Conservation (phyloP, 1,139 yeast genomes). For the Saccharomyces hybrid region DNA sequence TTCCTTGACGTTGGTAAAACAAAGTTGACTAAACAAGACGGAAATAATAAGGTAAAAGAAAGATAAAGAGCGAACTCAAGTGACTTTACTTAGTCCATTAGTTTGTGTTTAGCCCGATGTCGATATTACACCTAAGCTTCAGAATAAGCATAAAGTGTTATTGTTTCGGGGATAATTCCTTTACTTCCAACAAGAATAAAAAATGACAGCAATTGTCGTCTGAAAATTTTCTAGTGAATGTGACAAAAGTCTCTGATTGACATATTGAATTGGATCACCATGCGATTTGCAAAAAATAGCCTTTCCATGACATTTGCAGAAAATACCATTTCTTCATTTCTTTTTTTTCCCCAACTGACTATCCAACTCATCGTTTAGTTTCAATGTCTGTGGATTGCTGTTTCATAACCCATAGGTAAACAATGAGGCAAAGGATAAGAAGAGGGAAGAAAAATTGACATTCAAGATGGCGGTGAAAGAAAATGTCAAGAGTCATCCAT, state of each 20-base stretch:
- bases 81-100: background rate
- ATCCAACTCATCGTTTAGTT: background rate
- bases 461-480: background rate
- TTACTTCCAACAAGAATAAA: background rate
- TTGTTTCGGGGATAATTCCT: background rate
- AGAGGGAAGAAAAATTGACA: background rate
- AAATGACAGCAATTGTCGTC: background rate
- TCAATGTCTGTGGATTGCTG: background rate
- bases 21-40: background rate
- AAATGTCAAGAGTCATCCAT: background rate
- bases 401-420: background rate
- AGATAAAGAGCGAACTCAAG: background rate
- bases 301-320: background rate
- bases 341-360: background rate
- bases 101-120: background rate
- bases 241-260: background rate
- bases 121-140: background rate
- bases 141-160: background rate
- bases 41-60: too few species aligned
- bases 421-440: background rate
- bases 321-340: background rate
- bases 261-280: background rate
- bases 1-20: background rate
- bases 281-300: background rate
- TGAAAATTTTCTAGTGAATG: background rate